These are phyloP conservation scores for Dactylella cylindrospora DNA, from an alignment of 2,329 filamentous ascomycete species.

Conservation along the genomic window DNA sequence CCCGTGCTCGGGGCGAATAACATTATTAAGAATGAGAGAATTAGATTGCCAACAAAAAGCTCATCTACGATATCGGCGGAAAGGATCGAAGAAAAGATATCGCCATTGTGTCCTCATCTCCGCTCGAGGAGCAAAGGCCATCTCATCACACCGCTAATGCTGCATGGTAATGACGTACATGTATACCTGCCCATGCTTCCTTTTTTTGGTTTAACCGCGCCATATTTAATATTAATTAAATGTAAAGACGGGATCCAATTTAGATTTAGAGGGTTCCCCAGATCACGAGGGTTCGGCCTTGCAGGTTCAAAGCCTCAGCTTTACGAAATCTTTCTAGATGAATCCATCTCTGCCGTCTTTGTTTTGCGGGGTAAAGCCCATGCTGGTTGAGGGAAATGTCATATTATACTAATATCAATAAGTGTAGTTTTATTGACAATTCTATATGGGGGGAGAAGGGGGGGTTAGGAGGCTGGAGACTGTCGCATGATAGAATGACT, in stretches of 20 bases:
- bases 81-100: background rate
- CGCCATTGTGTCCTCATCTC: background rate
- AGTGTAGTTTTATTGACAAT: background rate
- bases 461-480: conserved; percentile 12
- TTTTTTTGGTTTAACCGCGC: background rate
- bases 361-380: too few relatives aligned
- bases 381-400: too few relatives aligned
- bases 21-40: too few relatives aligned
- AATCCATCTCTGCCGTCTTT: conserved; percentile 11
- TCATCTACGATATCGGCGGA: background rate
- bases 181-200: background rate
- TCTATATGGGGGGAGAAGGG: conserved; percentile 4
- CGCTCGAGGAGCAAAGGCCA: conserved; percentile 19
- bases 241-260: too few relatives aligned
- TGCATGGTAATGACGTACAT: conserved; percentile 42
- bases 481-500: conserved; percentile 37
- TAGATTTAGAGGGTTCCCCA: too few relatives aligned
- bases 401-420: too few relatives aligned
- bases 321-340: conserved; percentile 9
- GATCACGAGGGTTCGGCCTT: conserved; percentile 9
- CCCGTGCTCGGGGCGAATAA: conserved; percentile 1
- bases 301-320: conserved; percentile 8
- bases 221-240: too few relatives aligned
- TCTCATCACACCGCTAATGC: conserved; percentile 35
- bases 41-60: background rate